Evolutionary conservation across 1,284 basidiomycete species (phyloP).

Genomic region (Ustilago tritici): DNA sequence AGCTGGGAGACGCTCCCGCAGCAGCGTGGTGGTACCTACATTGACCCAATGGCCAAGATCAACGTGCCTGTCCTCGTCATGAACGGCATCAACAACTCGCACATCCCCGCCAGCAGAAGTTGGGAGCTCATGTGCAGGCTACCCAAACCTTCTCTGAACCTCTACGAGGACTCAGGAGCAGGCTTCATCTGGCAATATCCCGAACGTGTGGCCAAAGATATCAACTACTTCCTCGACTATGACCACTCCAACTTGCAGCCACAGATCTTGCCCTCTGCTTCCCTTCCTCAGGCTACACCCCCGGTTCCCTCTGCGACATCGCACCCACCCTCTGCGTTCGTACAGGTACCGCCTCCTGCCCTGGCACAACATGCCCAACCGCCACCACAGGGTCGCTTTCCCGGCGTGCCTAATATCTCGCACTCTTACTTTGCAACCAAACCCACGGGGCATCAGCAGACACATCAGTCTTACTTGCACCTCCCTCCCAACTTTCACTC

Average conservation of each 20-base stretch:
- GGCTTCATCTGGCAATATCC: conserved; percentile 47
- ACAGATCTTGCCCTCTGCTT: conserved; percentile 36
- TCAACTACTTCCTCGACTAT: conserved; percentile 39
- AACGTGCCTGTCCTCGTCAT: conserved; percentile 44
- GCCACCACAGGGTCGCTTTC: conserved; percentile 4
- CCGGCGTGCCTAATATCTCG: conserved; percentile 12
- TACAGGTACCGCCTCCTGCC: background rate
- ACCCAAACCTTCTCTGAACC: conserved; percentile 29
- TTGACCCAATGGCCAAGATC: conserved; percentile 40
- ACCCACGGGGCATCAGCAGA: conserved; percentile 19
- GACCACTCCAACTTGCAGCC: conserved; percentile 37
- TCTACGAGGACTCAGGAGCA: conserved; percentile 40
- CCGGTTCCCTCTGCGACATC: background rate
- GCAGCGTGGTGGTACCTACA: conserved; percentile 27
- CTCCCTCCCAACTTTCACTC: conserved; percentile 14
- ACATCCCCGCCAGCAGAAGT: conserved; percentile 43
- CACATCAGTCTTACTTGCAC: conserved; percentile 19
- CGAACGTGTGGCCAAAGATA: conserved; percentile 37
- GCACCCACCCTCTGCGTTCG: conserved; percentile 3
- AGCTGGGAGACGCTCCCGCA: conserved; percentile 42
- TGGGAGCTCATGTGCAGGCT: conserved; percentile 46
- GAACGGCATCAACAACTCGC: conserved; percentile 40
- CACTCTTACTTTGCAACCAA: conserved; percentile 31
- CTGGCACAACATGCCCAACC: background rate
- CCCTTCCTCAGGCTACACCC: conserved; percentile 18